Evolutionary conservation across 2,329 filamentous ascomycete genomes (phyloP).

Genomic region (Graphiopsis chlorocephala): DNA sequence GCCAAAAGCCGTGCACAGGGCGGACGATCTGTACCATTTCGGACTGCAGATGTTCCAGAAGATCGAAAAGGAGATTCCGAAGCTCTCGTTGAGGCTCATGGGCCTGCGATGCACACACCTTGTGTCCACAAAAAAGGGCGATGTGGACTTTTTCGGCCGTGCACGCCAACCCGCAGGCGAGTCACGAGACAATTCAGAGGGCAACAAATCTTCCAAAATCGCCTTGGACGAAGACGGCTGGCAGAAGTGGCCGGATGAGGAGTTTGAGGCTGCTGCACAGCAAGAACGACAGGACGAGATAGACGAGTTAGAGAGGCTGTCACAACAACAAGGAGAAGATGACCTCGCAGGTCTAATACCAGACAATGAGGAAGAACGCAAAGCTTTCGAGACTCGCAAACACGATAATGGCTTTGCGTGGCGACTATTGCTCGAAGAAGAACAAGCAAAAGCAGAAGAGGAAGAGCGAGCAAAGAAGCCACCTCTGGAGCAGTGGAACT

Average conservation of each 20-base stretch:
- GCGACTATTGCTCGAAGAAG: slow-evolving; percentile 33
- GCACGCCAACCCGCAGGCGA: slow-evolving; percentile 27
- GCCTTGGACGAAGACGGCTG: slow-evolving; percentile 53
- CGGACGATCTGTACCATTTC: slow-evolving; percentile 80
- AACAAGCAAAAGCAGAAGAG: slow-evolving; percentile 22
- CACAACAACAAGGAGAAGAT: slow-evolving; percentile 52
- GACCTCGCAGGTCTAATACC: neutral
- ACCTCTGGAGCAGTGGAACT: slow-evolving; percentile 64
- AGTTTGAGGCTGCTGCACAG: slow-evolving; percentile 60
- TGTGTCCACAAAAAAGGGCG: slow-evolving; percentile 77
- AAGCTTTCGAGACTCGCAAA: slow-evolving; percentile 23
- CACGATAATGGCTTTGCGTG: slow-evolving; percentile 35
- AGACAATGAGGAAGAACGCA: slow-evolving; percentile 19
- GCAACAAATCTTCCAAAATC: slow-evolving; percentile 22
- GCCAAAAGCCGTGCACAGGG: slow-evolving; percentile 67
- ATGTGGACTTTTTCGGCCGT: slow-evolving; percentile 74
- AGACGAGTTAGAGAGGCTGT: slow-evolving; percentile 60
- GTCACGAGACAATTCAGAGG: slow-evolving; percentile 30
- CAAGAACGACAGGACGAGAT: slow-evolving; percentile 61
- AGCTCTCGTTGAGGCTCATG: slow-evolving; percentile 78
- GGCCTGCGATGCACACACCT: slow-evolving; percentile 85
- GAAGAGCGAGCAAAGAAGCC: slow-evolving; percentile 24
- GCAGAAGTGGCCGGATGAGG: slow-evolving; percentile 68
- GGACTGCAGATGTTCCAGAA: slow-evolving; percentile 79
- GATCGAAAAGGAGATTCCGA: slow-evolving; percentile 77